Percentiles rank a stretch among this genome's conserved stretches.
These are phyloP conservation scores for Penicillium sp. DNA, from an alignment of 2,329 filamentous ascomycete species.

Conservation along the genomic window DNA sequence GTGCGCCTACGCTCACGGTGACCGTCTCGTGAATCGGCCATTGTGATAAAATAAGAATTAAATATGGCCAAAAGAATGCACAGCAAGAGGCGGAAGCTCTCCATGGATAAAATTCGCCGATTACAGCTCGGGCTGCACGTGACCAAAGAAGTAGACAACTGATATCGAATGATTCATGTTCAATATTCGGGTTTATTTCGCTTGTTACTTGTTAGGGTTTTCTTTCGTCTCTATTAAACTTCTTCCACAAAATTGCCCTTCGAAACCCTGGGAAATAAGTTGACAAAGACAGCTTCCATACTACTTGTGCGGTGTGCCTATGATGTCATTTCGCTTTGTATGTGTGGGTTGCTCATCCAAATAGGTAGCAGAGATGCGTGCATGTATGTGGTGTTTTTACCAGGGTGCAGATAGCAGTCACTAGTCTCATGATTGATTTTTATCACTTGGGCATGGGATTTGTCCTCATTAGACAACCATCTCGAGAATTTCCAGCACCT, in stretches of 20 bases:
- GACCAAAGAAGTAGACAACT: neutral
- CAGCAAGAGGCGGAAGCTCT: neutral
- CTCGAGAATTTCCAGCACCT: constrained; percentile 25
- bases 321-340: neutral
- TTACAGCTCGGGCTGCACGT: neutral
- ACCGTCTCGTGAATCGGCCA: constrained; percentile 28
- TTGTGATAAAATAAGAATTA: constrained; percentile 3
- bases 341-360: no score
- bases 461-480: constrained; percentile 16
- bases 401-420: no score
- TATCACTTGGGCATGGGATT: no score
- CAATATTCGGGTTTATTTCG: no score
- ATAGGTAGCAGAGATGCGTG: no score
- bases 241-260: no score
- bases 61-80: neutral
- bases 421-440: neutral
- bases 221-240: no score
- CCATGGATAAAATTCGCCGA: neutral
- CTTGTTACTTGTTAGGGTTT: no score
- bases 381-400: no score
- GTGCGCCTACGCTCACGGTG: constrained; percentile 23
- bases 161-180: neutral
- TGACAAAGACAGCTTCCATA: neutral
- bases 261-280: neutral
- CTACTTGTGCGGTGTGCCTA: no score